phyloP scores from a whole-genome alignment of 2,329 filamentous ascomycete species.

The Penicillium thymicola region DNA sequence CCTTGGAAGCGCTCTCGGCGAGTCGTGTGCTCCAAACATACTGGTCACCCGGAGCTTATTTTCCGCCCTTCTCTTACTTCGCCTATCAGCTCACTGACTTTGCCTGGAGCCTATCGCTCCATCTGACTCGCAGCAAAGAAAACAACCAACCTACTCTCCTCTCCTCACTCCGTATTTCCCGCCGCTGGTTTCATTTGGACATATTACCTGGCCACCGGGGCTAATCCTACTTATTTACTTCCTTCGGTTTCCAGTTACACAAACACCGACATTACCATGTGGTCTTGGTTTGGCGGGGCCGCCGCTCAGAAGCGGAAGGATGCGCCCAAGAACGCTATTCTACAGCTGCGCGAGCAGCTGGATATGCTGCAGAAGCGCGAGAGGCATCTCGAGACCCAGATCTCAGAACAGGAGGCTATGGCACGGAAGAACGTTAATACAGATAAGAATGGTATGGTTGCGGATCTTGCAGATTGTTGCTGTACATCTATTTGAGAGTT shows the following conservation, averaged over 20 bases:
- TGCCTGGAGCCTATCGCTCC: slow-evolving; percentile 17
- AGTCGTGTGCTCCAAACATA: not conserved
- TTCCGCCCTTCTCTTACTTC: not conserved
- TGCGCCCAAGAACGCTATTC: slow-evolving; percentile 93
- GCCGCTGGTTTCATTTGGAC: slow-evolving; percentile 7
- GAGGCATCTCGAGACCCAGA: slow-evolving; percentile 84
- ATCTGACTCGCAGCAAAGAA: slow-evolving; percentile 18
- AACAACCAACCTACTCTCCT: slow-evolving; percentile 8
- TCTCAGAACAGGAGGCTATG: slow-evolving; percentile 84
- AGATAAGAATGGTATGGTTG: slow-evolving; percentile 80
- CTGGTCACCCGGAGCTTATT: not conserved
- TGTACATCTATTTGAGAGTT: not conserved
- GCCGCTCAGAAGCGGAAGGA: slow-evolving; percentile 84
- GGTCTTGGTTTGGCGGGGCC: slow-evolving; percentile 89
- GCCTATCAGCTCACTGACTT: not conserved
- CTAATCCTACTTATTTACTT: not conserved
- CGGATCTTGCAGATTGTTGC: not conserved
- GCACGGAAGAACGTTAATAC: slow-evolving; percentile 83
- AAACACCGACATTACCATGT: slow-evolving; percentile 45
- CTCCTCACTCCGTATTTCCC: slow-evolving; percentile 1
- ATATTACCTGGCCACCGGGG: not conserved
- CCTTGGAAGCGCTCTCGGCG: not conserved
- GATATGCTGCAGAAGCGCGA: slow-evolving; percentile 98
- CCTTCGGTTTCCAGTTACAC: not conserved
- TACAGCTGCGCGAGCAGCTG: slow-evolving; percentile 79